Evolutionary conservation across 169 alveolate genomes (phyloP), one percentile per base, ranked within the genome.

Genomic region (Cryptosporidium andersoni): DNA sequence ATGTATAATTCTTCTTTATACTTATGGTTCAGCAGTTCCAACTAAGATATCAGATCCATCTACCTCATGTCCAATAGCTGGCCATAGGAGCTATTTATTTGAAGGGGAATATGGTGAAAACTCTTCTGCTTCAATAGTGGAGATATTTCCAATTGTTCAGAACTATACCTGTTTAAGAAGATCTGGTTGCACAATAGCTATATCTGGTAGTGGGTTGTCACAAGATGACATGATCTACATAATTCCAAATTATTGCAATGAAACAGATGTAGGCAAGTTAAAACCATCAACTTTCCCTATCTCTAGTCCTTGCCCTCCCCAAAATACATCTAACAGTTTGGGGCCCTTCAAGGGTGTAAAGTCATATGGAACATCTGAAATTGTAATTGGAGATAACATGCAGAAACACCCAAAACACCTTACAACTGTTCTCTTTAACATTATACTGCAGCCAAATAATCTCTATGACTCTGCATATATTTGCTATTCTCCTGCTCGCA

Each of bases 401-500:
- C 82, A 67, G 55, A 67, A 67, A 25, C 7, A 52, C 12, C 65
- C 82, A 5, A 12, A 43, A 7, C 51, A 45, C 47, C 82, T 53
- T 3, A 52, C 65, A 14, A 67, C 82, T n/a, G 82, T 67, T 9
- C 11, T 67, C 9, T 67, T 67, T 39, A 67, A 39, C 45, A 16
- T 67, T 3, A 25, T 55, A 42, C 25, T 25, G 25, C 25, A 25
- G 25, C 25, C 25, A 25, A 25, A 25, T 25, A 25, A 25, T 25
- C 25, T 25, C 25, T 25, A 25, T 25, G 65, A 51, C 9, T 53
- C 53, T 6, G 51, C 16, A 39, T 53, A 65, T 7, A 67, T 67
- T 37, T 67, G 82, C n/a, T 67, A 67, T 56, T 67, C 82, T 40
- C 82, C 82, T 16, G 82, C 82, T 53, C 51, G 65, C 51, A 67